These are phyloP conservation scores for Calocera viscosa DNA, from an alignment of 768 basidiomycete species.

Conservation along the genomic window DNA sequence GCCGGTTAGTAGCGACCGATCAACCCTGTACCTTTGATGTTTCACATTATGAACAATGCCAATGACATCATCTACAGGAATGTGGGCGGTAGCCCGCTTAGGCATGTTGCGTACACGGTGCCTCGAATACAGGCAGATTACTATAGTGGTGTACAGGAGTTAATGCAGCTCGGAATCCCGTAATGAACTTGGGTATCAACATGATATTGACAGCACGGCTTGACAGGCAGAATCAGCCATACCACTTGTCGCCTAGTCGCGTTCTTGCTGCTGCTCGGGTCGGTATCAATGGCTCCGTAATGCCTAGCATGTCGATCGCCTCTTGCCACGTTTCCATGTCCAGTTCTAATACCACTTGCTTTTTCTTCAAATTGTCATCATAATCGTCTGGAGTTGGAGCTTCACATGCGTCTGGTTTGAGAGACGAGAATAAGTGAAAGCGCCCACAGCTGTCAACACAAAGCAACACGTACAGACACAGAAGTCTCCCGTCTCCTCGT, in stretches of 20 bases:
- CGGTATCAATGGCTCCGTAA: conserved; percentile 63
- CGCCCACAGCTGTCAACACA: neutral
- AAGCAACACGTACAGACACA: conserved; percentile 47
- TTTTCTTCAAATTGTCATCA: conserved; percentile 49
- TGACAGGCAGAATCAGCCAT: conserved; percentile 50
- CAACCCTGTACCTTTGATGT: too few relatives aligned
- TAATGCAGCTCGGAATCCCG: neutral
- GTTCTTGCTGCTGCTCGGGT: conserved; percentile 49
- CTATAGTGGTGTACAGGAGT: neutral
- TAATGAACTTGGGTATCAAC: neutral
- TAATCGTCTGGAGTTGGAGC: conserved; percentile 54
- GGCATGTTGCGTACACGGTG: neutral
- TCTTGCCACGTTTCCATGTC: conserved; percentile 85
- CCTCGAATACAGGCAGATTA: neutral
- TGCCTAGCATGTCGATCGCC: conserved; percentile 77
- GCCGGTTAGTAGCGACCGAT: too few relatives aligned
- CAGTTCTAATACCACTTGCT: conserved; percentile 83
- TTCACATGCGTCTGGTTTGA: conserved; percentile 45
- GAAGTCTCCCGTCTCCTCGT: conserved; percentile 52
- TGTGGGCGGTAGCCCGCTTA: neutral
- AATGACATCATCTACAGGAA: neutral
- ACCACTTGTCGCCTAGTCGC: conserved; percentile 56
- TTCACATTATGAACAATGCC: too few relatives aligned
- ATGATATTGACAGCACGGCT: neutral
- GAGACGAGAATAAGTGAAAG: neutral